Evolutionary conservation across 2,329 filamentous ascomycete genomes (phyloP).

Genomic region (Lecanicillium sp.): DNA sequence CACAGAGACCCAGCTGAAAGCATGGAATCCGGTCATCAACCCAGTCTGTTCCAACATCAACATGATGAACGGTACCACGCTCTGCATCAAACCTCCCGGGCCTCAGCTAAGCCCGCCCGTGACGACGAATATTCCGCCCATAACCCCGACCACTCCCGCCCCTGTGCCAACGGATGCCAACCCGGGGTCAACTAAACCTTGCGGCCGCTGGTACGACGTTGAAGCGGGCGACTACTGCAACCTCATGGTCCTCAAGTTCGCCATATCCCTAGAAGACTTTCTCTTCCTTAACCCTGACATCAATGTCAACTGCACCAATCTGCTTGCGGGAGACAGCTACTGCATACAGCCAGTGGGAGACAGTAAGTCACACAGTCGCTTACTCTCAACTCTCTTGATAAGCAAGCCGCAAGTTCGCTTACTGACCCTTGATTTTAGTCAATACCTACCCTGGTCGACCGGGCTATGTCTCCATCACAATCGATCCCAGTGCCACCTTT

Average conservation of each 20-base stretch:
- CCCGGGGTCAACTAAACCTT: constrained; percentile 8
- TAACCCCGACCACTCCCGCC: neutral
- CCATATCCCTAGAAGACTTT: constrained; percentile 24
- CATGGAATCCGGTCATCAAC: neutral
- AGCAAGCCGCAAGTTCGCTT: too few relatives aligned
- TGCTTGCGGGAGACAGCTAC: constrained; percentile 21
- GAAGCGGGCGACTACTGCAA: constrained; percentile 25
- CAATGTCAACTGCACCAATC: constrained; percentile 25
- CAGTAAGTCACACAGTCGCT: too few relatives aligned
- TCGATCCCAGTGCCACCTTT: constrained; percentile 7
- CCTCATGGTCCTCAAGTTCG: constrained; percentile 19
- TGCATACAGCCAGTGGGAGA: constrained; percentile 25
- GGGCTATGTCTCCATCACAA: too few relatives aligned
- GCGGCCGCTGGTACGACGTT: constrained; percentile 22
- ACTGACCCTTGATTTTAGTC: too few relatives aligned
- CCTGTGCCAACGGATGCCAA: neutral
- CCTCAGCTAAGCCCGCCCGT: neutral
- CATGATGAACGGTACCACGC: constrained; percentile 5
- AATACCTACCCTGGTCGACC: too few relatives aligned
- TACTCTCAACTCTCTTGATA: too few relatives aligned
- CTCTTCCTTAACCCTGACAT: constrained; percentile 23
- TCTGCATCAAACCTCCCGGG: neutral
- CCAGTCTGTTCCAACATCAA: constrained; percentile 9
- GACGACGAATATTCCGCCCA: neutral
- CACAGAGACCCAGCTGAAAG: too few relatives aligned